Conservation (phyloP, 176 grass and related monocot species). For the Oryza meyeriana region DNA sequence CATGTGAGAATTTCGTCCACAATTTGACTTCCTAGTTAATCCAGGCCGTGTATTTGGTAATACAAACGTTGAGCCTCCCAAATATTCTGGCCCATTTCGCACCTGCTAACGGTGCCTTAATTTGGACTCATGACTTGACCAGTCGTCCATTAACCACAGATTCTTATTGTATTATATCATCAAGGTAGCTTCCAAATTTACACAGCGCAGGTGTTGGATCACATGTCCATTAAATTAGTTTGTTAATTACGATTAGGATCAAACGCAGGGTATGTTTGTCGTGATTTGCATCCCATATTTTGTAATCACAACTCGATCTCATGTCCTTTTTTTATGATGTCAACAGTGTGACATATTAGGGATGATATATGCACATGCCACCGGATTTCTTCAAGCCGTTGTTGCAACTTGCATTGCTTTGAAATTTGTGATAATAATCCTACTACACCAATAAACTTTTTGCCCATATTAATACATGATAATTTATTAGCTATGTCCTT, state of each 20-base stretch:
- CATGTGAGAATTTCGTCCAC: background rate
- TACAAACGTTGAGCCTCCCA: too few relatives aligned
- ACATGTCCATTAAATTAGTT: background rate
- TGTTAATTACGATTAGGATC: background rate
- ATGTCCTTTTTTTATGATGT: background rate
- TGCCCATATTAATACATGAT: background rate
- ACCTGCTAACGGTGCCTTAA: background rate
- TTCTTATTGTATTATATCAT: background rate
- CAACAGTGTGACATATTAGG: background rate
- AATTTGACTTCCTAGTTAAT: background rate
- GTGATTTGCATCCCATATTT: background rate
- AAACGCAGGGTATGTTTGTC: background rate
- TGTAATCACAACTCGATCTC: background rate
- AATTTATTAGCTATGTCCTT: background rate
- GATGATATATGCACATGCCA: background rate
- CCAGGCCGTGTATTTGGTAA: background rate
- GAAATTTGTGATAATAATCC: background rate
- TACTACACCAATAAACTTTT: background rate
- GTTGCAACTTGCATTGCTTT: background rate
- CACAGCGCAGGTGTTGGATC: background rate
- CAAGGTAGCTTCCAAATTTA: background rate
- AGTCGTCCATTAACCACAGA: background rate
- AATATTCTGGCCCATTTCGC: too few relatives aligned
- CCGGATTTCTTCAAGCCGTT: background rate
- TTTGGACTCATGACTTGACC: background rate